A percentile compares a stretch with the other conserved stretches of the same genome.
Evolutionary conservation across 1,284 basidiomycete genomes (phyloP).

Genomic region (Sporisorium scitamineum): DNA sequence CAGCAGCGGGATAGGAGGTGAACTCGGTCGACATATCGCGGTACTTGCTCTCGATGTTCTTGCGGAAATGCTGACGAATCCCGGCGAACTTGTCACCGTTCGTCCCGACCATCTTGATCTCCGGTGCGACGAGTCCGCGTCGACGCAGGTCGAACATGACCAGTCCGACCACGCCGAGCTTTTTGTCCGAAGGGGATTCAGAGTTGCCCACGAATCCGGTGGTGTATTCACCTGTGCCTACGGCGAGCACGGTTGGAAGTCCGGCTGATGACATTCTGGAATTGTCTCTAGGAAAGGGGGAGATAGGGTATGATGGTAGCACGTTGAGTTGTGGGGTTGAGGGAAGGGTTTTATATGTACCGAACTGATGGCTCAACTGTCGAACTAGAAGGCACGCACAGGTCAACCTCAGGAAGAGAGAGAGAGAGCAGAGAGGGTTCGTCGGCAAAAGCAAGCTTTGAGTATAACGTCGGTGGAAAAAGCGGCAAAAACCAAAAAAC

Average conservation of each 20-base stretch:
- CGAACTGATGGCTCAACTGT: too few species aligned
- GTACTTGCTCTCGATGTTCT: conserved; percentile 86
- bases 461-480: not conserved
- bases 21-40: conserved; percentile 87
- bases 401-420: too few species aligned
- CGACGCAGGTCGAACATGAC: conserved; percentile 90
- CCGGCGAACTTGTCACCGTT: conserved; percentile 86
- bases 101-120: conserved; percentile 84
- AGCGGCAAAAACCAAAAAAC: not conserved
- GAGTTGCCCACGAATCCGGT: conserved; percentile 90
- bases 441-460: not conserved
- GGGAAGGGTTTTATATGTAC: not conserved
- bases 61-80: conserved; percentile 82
- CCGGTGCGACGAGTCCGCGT: conserved; percentile 78
- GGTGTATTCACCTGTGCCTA: conserved; percentile 73
- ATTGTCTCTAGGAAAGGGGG: too few species aligned
- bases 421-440: too few species aligned
- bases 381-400: too few species aligned
- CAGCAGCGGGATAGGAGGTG: conserved; percentile 80
- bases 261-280: conserved; percentile 8
- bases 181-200: conserved; percentile 94
- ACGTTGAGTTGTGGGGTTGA: too few species aligned
- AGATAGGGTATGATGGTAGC: not conserved
- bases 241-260: conserved; percentile 43
- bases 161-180: conserved; percentile 84